These are phyloP conservation scores for Ottelia alismoides DNA, from an alignment of 106 monocot species.

Conservation along the genomic window DNA sequence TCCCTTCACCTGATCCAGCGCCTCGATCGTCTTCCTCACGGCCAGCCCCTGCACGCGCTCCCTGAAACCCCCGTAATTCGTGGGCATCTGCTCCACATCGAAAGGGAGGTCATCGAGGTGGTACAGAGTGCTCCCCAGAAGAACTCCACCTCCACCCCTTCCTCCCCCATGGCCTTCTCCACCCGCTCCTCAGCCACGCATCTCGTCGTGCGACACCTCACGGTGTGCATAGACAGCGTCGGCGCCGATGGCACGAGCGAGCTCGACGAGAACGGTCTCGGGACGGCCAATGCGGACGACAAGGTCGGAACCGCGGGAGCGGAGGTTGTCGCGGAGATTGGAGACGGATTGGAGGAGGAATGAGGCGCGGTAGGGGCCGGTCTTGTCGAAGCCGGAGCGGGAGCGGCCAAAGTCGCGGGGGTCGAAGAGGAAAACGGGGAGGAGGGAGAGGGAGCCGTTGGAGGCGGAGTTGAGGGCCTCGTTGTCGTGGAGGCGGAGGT, in stretches of 20 bases:
- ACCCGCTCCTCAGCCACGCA: conserved; percentile 53
- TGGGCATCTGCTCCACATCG: conserved; percentile 71
- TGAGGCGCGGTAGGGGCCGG: conserved; percentile 71
- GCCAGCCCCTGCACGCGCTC: conserved; percentile 60
- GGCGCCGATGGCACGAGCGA: conserved; percentile 56
- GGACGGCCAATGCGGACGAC: conserved; percentile 72
- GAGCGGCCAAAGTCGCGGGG: conserved; percentile 83
- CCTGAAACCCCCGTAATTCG: conserved; percentile 85
- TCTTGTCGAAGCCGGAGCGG: conserved; percentile 74
- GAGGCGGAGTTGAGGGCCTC: conserved; percentile 58
- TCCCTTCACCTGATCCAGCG: conserved; percentile 71
- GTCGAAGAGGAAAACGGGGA: conserved; percentile 89
- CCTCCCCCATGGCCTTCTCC: conserved; percentile 68
- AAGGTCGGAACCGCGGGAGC: conserved; percentile 78
- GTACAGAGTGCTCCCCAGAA: conserved; percentile 96
- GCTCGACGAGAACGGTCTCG: conserved; percentile 56
- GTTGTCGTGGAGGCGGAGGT: conserved; percentile 94
- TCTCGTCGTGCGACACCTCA: conserved; percentile 77
- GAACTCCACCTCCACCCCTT: conserved; percentile 77
- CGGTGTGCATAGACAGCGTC: conserved; percentile 80
- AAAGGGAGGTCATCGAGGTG: conserved; percentile 92
- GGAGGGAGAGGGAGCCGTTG: conserved; percentile 60
- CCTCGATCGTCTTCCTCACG: conserved; percentile 69
- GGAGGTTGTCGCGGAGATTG: conserved; percentile 49
- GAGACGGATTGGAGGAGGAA: conserved; percentile 83